A percentile compares a stretch with the other conserved stretches of the same genome.
phyloP scores from a whole-genome alignment of 768 basidiomycete species.

The Macrolepiota dolichaula region DNA sequence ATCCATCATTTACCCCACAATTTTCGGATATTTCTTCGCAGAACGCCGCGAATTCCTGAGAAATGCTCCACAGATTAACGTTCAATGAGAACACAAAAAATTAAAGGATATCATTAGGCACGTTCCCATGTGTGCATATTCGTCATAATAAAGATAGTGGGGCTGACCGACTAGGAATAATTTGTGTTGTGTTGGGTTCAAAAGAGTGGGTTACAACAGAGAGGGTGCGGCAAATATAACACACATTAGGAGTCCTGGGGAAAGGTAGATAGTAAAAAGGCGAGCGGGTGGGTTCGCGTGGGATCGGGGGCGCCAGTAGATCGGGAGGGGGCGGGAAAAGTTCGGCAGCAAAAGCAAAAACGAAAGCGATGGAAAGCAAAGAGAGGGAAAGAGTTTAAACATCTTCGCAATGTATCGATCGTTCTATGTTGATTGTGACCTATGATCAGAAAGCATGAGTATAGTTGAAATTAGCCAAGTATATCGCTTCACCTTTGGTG shows the following conservation, averaged over 20 bases:
- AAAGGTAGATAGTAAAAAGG: neutral
- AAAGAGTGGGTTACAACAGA: neutral
- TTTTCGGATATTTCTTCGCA: too few relatives aligned
- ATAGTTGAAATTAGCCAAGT: neutral
- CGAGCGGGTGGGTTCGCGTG: neutral
- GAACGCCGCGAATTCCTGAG: too few relatives aligned
- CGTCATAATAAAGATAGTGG: neutral
- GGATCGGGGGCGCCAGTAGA: neutral
- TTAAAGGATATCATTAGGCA: neutral
- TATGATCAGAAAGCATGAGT: neutral
- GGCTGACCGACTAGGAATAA: neutral
- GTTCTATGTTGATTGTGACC: constrained; percentile 9
- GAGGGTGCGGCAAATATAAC: neutral
- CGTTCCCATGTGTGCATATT: neutral
- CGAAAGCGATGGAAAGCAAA: neutral
- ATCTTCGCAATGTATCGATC: constrained; percentile 7
- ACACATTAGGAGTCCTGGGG: neutral
- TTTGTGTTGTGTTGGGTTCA: neutral
- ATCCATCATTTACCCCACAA: too few relatives aligned
- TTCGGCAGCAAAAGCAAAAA: neutral
- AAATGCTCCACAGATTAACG: too few relatives aligned
- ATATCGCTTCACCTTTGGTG: constrained; percentile 1
- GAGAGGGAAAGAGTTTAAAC: neutral
- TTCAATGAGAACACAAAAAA: neutral
- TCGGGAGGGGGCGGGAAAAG: neutral